These are phyloP conservation scores for Pythium monospermum DNA, from an alignment of 352 stramenopile species.

Conservation along the genomic window DNA sequence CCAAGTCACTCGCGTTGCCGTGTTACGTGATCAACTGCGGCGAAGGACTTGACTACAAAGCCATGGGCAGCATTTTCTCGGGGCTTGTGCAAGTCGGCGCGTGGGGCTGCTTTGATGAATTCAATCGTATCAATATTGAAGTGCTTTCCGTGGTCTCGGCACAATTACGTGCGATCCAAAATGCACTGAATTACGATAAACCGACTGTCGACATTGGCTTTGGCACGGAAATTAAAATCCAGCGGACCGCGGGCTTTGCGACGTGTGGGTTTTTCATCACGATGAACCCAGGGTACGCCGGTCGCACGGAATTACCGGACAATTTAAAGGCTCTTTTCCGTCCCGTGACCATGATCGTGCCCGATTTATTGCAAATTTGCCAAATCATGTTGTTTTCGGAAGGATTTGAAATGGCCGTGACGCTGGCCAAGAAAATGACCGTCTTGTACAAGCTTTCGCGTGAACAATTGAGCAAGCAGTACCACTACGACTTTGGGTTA, in stretches of 20 bases:
- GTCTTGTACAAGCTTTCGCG: slow-evolving; percentile 94
- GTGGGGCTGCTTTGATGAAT: slow-evolving; percentile 87
- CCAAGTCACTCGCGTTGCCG: slow-evolving; percentile 88
- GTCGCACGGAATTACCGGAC: slow-evolving; percentile 88
- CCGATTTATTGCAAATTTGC: slow-evolving; percentile 89
- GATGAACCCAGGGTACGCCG: slow-evolving; percentile 93
- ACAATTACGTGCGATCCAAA: slow-evolving; percentile 90
- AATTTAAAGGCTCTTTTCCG: slow-evolving; percentile 93
- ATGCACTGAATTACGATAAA: slow-evolving; percentile 90
- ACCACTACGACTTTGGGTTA: slow-evolving; percentile 95
- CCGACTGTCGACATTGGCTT: slow-evolving; percentile 90
- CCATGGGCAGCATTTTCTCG: slow-evolving; percentile 88
- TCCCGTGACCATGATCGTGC: slow-evolving; percentile 92
- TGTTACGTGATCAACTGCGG: slow-evolving; percentile 92
- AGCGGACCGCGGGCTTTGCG: slow-evolving; percentile 89
- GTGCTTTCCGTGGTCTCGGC: slow-evolving; percentile 82
- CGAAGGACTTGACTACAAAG: slow-evolving; percentile 91
- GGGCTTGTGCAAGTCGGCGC: slow-evolving; percentile 85
- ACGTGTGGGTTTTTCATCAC: slow-evolving; percentile 95
- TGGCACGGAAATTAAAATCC: slow-evolving; percentile 87
- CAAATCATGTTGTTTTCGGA: slow-evolving; percentile 95
- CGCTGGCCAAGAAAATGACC: slow-evolving; percentile 91
- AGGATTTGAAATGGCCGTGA: slow-evolving; percentile 89
- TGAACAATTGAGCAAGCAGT: slow-evolving; percentile 94
- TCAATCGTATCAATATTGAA: slow-evolving; percentile 88